These are phyloP conservation scores for Pseudogymnoascus sp. DNA, from an alignment of 2,329 filamentous ascomycete species.

Conservation along the genomic window DNA sequence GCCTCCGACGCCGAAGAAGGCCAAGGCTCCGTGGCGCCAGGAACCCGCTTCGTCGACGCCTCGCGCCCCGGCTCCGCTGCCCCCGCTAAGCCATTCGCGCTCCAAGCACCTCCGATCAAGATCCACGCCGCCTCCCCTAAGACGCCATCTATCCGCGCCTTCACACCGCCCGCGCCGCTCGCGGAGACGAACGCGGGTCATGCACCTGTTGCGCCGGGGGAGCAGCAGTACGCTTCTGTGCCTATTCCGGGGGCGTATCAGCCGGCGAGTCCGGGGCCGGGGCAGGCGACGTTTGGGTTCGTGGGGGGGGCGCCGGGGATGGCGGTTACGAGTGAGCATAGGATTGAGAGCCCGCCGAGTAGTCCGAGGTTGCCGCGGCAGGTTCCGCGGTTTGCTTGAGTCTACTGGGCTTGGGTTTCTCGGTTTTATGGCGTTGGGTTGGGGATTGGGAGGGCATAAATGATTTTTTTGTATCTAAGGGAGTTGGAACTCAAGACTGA, in stretches of 20 bases:
- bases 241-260: constrained; percentile 83
- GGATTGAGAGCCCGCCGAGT: constrained; percentile 26
- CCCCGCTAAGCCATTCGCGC: constrained; percentile 61
- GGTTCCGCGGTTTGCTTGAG: not conserved
- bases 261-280: constrained; percentile 43
- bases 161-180: constrained; percentile 40
- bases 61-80: constrained; percentile 47
- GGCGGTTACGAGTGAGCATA: constrained; percentile 25
- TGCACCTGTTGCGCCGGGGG: constrained; percentile 63
- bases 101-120: constrained; percentile 76
- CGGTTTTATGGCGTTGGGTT: not conserved
- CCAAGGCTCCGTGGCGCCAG: constrained; percentile 43
- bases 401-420: not conserved
- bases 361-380: constrained; percentile 19
- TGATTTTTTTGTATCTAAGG: not conserved
- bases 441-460: not conserved
- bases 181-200: constrained; percentile 47
- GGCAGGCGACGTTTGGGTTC: constrained; percentile 37
- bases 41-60: constrained; percentile 49
- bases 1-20: constrained; percentile 44
- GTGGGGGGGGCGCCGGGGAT: constrained; percentile 20
- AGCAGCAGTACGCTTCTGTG: constrained; percentile 76
- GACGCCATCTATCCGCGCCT: constrained; percentile 48
- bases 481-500: not conserved
- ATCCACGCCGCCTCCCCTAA: constrained; percentile 72